Evolutionary conservation across 129 eudicot species (phyloP).

Genomic region (Chrysanthemum makinoi): DNA sequence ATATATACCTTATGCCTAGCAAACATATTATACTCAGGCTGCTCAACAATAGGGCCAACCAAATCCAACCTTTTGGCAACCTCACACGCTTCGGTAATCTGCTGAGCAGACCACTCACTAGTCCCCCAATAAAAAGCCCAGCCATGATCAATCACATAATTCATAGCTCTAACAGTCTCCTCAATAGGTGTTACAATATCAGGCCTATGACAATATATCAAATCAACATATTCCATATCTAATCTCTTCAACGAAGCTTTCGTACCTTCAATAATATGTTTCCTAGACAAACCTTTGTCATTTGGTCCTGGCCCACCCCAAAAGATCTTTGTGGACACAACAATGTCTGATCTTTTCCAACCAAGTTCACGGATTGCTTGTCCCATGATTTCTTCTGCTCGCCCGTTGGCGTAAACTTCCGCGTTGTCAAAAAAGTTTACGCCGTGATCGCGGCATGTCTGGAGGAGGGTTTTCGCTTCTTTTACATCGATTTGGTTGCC

Average conservation of each 20-base stretch:
- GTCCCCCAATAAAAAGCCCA: slow-evolving; percentile 99
- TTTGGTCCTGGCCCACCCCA: slow-evolving; percentile 98
- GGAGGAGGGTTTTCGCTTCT: slow-evolving; percentile 84
- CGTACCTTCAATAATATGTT: slow-evolving; percentile 76
- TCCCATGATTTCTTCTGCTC: slow-evolving; percentile 96
- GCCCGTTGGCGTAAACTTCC: slow-evolving; percentile 94
- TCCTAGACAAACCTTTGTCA: slow-evolving; percentile 77
- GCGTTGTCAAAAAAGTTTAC: slow-evolving; percentile 98
- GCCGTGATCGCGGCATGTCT: slow-evolving; percentile 81
- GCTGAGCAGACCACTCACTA: slow-evolving; percentile 98
- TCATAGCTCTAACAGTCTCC: slow-evolving; percentile 98
- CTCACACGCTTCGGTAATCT: slow-evolving; percentile 95
- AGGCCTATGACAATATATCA: slow-evolving; percentile 86
- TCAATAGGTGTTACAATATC: slow-evolving; percentile 74
- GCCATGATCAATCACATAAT: slow-evolving; percentile 83
- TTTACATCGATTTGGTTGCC: slow-evolving; percentile 93
- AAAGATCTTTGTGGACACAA: slow-evolving; percentile 87
- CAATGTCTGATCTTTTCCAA: slow-evolving; percentile 86
- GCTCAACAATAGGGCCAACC: slow-evolving; percentile 85
- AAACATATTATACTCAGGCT: slow-evolving; percentile 89
- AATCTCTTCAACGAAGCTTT: slow-evolving; percentile 63
- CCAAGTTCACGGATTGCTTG: slow-evolving; percentile 92
- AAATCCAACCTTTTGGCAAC: slow-evolving; percentile 70
- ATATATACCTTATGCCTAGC: slow-evolving; percentile 74
- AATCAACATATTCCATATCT: slow-evolving; percentile 85